A percentile compares a stretch with the other conserved stretches of the same genome.
These are phyloP conservation scores for Marasmius fiardii DNA, from an alignment of 1,284 basidiomycete genomes.

Conservation along the genomic window DNA sequence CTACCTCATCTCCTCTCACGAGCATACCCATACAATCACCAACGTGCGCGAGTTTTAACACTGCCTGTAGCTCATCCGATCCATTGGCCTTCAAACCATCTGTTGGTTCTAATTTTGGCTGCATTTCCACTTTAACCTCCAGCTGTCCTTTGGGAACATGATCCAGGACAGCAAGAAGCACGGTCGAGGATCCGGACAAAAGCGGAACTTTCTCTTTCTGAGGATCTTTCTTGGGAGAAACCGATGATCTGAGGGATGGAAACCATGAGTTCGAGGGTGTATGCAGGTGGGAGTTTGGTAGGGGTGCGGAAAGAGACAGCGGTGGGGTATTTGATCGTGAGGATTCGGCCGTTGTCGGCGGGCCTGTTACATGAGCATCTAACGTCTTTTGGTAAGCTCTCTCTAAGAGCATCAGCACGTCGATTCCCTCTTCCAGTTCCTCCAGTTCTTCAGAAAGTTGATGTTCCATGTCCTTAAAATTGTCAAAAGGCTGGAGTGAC, in stretches of 20 bases:
- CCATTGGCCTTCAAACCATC: neutral
- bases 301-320: conserved; percentile 9
- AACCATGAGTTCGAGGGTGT: conserved; percentile 6
- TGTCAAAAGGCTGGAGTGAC: conserved; percentile 9
- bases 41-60: conserved; percentile 86
- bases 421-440: conserved; percentile 63
- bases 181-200: conserved; percentile 65
- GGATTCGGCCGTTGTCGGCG: conserved; percentile 6
- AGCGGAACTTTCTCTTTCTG: conserved; percentile 35
- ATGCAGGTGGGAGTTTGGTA: conserved; percentile 8
- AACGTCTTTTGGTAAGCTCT: conserved; percentile 63
- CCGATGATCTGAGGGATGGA: conserved; percentile 10
- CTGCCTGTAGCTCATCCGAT: conserved; percentile 47
- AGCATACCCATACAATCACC: conserved; percentile 92
- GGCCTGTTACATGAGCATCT: conserved; percentile 46
- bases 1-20: conserved; percentile 73
- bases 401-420: conserved; percentile 64
- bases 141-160: conserved; percentile 36
- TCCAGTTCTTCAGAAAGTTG: conserved; percentile 52
- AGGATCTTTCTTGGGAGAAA: conserved; percentile 6
- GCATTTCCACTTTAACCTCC: conserved; percentile 32
- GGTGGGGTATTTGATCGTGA: conserved; percentile 16
- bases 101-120: neutral
- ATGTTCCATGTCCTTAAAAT: conserved; percentile 27
- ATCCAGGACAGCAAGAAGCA: conserved; percentile 63